These are phyloP conservation scores for Leucosporidium scottii DNA, from an alignment of 768 basidiomycete species.

Conservation along the genomic window DNA sequence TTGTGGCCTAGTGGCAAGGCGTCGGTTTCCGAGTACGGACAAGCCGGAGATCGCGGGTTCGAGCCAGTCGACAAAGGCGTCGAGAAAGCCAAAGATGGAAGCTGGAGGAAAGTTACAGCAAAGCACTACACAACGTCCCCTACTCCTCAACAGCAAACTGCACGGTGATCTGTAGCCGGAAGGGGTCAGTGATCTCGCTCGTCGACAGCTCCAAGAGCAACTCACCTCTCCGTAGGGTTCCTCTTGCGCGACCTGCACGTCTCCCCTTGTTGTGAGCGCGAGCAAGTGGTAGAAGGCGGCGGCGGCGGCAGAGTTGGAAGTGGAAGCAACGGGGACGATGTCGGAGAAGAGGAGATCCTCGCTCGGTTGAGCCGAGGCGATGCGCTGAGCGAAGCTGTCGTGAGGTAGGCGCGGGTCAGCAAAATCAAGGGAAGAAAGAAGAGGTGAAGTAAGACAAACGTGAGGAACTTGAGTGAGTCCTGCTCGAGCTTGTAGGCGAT, in stretches of 20 bases:
- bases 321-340: slow-evolving; percentile 13
- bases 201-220: background rate
- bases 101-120: too few relatives aligned
- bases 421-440: slow-evolving; percentile 1
- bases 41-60: background rate
- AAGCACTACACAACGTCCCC: background rate
- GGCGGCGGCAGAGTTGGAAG: slow-evolving; percentile 11
- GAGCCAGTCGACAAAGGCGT: background rate
- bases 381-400: slow-evolving; percentile 5
- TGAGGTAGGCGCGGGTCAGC: background rate
- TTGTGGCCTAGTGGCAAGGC: background rate
- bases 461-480: slow-evolving; percentile 24
- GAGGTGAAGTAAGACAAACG: background rate
- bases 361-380: background rate
- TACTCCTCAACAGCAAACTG: background rate
- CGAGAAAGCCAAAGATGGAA: too few relatives aligned
- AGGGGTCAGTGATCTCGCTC: background rate
- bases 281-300: slow-evolving; percentile 23
- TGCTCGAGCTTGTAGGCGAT: slow-evolving; percentile 11
- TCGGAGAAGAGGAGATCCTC: slow-evolving; percentile 16
- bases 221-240: slow-evolving; percentile 24
- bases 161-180: background rate
- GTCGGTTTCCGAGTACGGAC: background rate
- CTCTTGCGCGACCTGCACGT: slow-evolving; percentile 17
- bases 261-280: slow-evolving; percentile 11